phyloP scores from a whole-genome alignment of 2,329 filamentous ascomycete species.

The Penicillium palitans region DNA sequence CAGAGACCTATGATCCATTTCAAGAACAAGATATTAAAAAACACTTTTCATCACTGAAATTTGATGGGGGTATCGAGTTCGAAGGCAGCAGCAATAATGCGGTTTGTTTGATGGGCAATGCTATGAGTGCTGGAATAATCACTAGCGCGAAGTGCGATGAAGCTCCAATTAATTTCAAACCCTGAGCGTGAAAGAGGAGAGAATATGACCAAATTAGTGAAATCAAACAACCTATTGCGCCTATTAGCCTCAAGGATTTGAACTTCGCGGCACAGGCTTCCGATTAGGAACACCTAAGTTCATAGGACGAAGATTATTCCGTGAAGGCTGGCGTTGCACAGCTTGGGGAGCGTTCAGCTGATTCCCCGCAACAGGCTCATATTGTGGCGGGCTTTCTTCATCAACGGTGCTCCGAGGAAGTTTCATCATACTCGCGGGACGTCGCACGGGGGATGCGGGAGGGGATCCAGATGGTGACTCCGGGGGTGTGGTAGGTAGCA shows the following conservation, averaged over 20 bases:
- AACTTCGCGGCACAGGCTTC: constrained; percentile 40
- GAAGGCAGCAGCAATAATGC: neutral
- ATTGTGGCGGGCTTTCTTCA: constrained; percentile 36
- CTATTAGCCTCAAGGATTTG: neutral
- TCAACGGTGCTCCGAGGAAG: constrained; percentile 26
- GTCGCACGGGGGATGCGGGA: constrained; percentile 31
- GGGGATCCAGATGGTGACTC: constrained; percentile 39
- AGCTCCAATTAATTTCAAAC: neutral
- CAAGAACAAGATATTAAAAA: neutral
- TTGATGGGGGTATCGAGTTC: constrained; percentile 5
- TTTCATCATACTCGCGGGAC: constrained; percentile 37
- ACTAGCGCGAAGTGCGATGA: neutral
- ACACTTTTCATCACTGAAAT: neutral
- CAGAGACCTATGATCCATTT: neutral
- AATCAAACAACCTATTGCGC: neutral
- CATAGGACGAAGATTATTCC: constrained; percentile 30
- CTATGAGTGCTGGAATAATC: neutral
- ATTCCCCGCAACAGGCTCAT: constrained; percentile 29
- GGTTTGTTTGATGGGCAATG: neutral
- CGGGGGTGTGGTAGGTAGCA: constrained; percentile 40
- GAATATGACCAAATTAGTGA: neutral
- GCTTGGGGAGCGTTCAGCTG: constrained; percentile 16
- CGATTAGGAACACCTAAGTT: constrained; percentile 41
- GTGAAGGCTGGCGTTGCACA: constrained; percentile 25
- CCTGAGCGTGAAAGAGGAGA: neutral